These are phyloP conservation scores for Diutina neorugosa DNA, from an alignment of 1,139 yeast genomes.

Conservation along the genomic window DNA sequence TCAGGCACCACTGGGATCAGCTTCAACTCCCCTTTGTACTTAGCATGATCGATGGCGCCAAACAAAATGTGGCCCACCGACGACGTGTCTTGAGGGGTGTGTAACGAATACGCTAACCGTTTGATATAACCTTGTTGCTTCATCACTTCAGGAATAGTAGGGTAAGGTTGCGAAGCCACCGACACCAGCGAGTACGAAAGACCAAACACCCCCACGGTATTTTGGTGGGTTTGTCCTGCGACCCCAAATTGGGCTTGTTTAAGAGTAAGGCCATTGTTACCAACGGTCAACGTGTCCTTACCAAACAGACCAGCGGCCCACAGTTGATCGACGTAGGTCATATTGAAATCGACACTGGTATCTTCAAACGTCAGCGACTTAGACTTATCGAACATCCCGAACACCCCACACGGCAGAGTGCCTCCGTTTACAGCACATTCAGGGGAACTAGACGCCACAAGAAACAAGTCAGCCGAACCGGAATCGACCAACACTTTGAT, in stretches of 20 bases:
- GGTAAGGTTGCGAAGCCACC: constrained; percentile 11
- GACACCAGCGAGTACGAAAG: background rate
- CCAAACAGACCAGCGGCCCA: background rate
- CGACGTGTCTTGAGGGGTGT: constrained; percentile 22
- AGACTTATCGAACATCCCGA: constrained; percentile 30
- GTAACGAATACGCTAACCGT: constrained; percentile 40
- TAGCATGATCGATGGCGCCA: constrained; percentile 48
- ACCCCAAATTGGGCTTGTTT: constrained; percentile 29
- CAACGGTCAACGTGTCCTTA: constrained; percentile 5
- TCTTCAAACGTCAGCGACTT: constrained; percentile 7
- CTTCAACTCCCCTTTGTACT: constrained; percentile 27
- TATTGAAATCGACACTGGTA: background rate
- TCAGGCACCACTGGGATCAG: background rate
- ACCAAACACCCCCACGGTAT: constrained; percentile 45
- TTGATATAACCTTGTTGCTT: constrained; percentile 36
- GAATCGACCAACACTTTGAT: constrained; percentile 1
- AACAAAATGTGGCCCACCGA: constrained; percentile 36
- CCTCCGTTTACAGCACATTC: constrained; percentile 10
- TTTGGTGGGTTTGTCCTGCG: constrained; percentile 39
- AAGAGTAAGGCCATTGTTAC: background rate
- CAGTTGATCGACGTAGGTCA: background rate
- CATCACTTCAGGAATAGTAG: constrained; percentile 25
- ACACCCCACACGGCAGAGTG: constrained; percentile 19
- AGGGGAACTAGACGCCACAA: background rate
- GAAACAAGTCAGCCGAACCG: background rate